Percentiles rank a stretch among this genome's conserved stretches.
Conservation (phyloP, 2,329 filamentous ascomycete genomes). For the Nakataea oryzae region DNA sequence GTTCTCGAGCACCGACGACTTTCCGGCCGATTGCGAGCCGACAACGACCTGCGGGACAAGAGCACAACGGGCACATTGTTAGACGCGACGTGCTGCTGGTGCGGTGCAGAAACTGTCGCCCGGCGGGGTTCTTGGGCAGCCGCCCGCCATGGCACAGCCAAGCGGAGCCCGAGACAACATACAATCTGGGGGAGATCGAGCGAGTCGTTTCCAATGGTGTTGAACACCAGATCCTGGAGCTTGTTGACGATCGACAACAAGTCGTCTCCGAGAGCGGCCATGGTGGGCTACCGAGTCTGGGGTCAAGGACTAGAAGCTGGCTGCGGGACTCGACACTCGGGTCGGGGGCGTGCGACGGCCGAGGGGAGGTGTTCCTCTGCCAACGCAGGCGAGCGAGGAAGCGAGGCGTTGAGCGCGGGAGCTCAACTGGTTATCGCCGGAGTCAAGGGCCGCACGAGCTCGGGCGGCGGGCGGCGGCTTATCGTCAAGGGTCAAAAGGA, state of each 20-base stretch:
- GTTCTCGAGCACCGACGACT: conserved; percentile 97
- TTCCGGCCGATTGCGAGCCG: conserved; percentile 94
- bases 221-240: conserved; percentile 97
- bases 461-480: not conserved
- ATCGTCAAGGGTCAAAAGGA: not conserved
- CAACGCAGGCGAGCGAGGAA: not conserved
- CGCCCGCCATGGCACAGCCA: not conserved
- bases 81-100: conserved; percentile 3
- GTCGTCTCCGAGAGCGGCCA: conserved; percentile 94
- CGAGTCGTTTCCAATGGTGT: conserved; percentile 98
- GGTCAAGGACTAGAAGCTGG: too few relatives aligned
- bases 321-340: not conserved
- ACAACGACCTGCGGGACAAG: conserved; percentile 68
- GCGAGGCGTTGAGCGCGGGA: not conserved
- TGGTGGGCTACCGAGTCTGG: conserved; percentile 26
- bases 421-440: not conserved
- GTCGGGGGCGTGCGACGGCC: not conserved
- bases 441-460: not conserved
- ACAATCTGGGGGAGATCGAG: conserved; percentile 97
- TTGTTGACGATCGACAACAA: conserved; percentile 94
- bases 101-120: not conserved
- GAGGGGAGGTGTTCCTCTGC: not conserved
- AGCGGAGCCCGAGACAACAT: conserved; percentile 25
- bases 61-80: not conserved
- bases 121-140: not conserved